Conservation (phyloP, 768 basidiomycete genomes). For the Lactarius indigo region DNA sequence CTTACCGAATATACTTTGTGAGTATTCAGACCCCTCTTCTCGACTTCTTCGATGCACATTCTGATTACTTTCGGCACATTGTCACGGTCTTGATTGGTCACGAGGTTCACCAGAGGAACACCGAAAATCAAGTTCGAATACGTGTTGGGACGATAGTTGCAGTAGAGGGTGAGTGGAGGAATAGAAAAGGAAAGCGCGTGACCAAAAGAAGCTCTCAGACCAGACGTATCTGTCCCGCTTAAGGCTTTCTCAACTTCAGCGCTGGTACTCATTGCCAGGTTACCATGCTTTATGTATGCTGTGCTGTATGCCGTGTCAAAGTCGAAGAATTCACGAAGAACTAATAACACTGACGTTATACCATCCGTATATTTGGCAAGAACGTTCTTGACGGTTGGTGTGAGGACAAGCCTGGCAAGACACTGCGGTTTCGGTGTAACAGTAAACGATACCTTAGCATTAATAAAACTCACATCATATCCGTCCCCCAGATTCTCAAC, state of each 20-base stretch:
- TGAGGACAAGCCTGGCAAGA: neutral
- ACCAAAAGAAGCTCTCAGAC: neutral
- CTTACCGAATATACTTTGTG: neutral
- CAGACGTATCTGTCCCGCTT: neutral
- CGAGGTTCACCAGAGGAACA: neutral
- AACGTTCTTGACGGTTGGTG: neutral
- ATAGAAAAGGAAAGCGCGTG: neutral
- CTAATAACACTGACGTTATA: neutral
- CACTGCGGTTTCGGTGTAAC: neutral
- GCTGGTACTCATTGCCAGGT: neutral
- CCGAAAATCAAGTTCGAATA: neutral
- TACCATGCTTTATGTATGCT: neutral
- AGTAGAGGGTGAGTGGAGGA: neutral
- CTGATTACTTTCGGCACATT: neutral
- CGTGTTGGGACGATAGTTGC: neutral
- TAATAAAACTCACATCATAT: neutral
- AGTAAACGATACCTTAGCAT: neutral
- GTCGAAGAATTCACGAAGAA: neutral
- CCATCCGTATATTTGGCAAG: neutral
- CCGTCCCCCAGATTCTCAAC: too few relatives aligned
- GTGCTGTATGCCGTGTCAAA: neutral
- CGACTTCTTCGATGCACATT: neutral
- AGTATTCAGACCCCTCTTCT: neutral
- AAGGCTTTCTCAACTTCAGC: neutral
- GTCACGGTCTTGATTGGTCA: neutral